Evolutionary conservation across 2,329 filamentous ascomycete species (phyloP).

Genomic region (Aspergillus brunneoviolaceus): DNA sequence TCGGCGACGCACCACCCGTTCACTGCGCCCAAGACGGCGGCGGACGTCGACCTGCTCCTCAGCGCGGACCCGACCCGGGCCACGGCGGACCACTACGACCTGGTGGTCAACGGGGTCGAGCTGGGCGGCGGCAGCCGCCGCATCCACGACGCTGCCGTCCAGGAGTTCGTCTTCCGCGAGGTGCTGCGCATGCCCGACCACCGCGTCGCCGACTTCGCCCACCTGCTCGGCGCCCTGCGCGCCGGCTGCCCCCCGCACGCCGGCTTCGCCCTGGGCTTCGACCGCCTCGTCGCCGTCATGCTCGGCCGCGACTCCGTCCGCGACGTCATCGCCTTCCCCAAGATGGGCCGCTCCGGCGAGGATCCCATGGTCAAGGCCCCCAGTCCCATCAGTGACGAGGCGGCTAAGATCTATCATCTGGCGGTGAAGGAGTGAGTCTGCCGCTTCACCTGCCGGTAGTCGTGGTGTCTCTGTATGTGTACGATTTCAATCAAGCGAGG

Average conservation of each 20-base stretch:
- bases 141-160: constrained; percentile 81
- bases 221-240: constrained; percentile 77
- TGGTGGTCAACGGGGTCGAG: constrained; percentile 93
- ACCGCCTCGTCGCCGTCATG: constrained; percentile 79
- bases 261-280: constrained; percentile 89
- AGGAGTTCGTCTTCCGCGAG: constrained; percentile 80
- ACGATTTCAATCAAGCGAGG: no score
- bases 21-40: constrained; percentile 73
- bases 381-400: constrained; percentile 61
- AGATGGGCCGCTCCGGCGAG: constrained; percentile 84
- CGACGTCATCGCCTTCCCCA: constrained; percentile 97
- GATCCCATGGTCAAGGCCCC: constrained; percentile 82
- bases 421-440: neutral
- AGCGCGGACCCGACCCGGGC: constrained; percentile 69
- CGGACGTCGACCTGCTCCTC: constrained; percentile 70
- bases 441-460: no score
- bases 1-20: constrained; percentile 93
- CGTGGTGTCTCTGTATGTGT: no score
- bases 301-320: constrained; percentile 73
- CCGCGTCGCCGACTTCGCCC: constrained; percentile 76
- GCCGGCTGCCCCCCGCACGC: constrained; percentile 93
- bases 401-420: constrained; percentile 61
- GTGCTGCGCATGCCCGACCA: constrained; percentile 74
- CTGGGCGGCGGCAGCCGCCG: constrained; percentile 89
- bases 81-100: constrained; percentile 87